Evolutionary conservation across 1,139 yeast species (phyloP), one percentile per base, ranked within the genome.

Genomic region (Yamadazyma mexicana): DNA sequence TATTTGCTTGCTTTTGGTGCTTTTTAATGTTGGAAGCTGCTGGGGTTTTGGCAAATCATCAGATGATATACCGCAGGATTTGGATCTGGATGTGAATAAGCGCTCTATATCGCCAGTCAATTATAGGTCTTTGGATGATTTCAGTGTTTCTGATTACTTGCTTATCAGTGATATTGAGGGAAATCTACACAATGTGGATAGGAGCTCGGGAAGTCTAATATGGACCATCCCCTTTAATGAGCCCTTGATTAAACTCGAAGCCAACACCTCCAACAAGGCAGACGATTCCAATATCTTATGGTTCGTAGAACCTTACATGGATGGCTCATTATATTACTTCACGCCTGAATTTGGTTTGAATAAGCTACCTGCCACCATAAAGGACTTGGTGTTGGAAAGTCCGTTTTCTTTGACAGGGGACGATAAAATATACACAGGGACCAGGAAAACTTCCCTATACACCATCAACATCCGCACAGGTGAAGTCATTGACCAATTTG

Each of bases 301-400:
- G 94, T 83, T 91, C 47, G 94, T 92, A 0, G 98, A 92, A 52
- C 98, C 98, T 0, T 78, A 76, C 49, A 83, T 81, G 8, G 96
- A 87, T 45, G 99, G 99, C 0, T 69, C 83, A 0, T 68, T 92
- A n/a, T 91, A 83, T 59, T 88, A 83, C 56, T 91, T 91, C 62
- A 82, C 88, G n/a, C 83, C 83, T 9, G 78, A 76, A 31, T 70
- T 65, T 29, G 98, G 98, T 0, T 65, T 92, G 31, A 87, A 86
- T 54, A 83, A 80, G 56, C 69, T 92, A 6, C 97, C 98, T 0
- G 78, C 94, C 1, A 76, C 89, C 15, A 87, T 94, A 29, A 80
- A 81, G 49, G 86, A 86, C 48, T 68, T 92, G 46, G 91, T 92
- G 0, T 61, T 79, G 48, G 86, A 87, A 50, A 86, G 96, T 3